These are phyloP conservation scores for Chrysopogon serrulatus DNA, from an alignment of 176 grass and related monocot genomes.

Conservation along the genomic window DNA sequence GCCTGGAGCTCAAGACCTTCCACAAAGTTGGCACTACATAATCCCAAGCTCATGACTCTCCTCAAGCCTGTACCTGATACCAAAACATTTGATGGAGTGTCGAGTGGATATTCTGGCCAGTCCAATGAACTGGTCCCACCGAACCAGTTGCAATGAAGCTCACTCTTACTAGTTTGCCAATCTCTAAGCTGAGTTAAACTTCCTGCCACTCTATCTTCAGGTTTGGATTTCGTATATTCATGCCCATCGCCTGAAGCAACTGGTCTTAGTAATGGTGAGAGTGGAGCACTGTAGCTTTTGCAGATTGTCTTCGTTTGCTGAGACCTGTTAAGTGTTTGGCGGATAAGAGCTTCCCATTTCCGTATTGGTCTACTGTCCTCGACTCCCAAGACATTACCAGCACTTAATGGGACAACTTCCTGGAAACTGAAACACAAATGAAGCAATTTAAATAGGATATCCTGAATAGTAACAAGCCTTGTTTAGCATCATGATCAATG, in stretches of 20 bases:
- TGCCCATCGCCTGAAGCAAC: not conserved
- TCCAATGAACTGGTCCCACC: slow-evolving; percentile 32
- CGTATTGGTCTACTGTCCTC: slow-evolving; percentile 58
- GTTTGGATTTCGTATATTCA: not conserved
- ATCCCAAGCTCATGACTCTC: slow-evolving; percentile 26
- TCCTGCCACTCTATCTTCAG: not conserved
- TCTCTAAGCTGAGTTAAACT: not conserved
- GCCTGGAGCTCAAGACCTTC: not conserved
- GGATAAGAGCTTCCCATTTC: slow-evolving; percentile 62
- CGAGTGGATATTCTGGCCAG: slow-evolving; percentile 53
- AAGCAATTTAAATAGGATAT: not conserved
- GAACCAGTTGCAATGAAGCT: not conserved
- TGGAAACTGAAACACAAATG: slow-evolving; percentile 46
- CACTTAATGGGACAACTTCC: slow-evolving; percentile 65
- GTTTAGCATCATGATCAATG: not conserved
- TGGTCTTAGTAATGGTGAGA: slow-evolving; percentile 30
- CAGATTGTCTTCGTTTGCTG: slow-evolving; percentile 27
- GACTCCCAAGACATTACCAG: slow-evolving; percentile 61
- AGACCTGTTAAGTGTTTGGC: slow-evolving; percentile 60
- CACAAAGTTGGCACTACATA: slow-evolving; percentile 6
- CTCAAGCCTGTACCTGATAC: slow-evolving; percentile 36
- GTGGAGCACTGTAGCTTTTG: slow-evolving; percentile 66
- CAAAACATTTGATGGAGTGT: slow-evolving; percentile 19
- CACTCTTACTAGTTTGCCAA: not conserved
- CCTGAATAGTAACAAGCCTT: not conserved